Evolutionary conservation across 768 basidiomycete genomes (phyloP), one percentile per base, ranked within the genome.

Genomic region (Tephrocybe rancida): DNA sequence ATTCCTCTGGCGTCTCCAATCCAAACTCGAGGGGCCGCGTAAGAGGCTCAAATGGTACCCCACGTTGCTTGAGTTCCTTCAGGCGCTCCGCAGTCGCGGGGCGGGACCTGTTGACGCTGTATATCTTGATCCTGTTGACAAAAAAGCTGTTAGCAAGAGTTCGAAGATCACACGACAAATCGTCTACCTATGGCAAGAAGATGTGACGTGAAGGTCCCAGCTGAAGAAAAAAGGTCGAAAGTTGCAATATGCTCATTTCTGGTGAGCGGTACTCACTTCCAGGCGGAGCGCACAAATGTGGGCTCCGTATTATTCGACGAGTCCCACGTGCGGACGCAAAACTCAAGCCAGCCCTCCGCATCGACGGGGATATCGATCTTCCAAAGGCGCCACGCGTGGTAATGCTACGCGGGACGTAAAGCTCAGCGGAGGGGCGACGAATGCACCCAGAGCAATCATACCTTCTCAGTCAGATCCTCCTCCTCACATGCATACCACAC

Each of bases 291-390:
- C 14, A 82, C 76, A 52, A 74, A 78, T 11, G 81, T 81, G 16
- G 81, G 81, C 62, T 82, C 76, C 2, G 80, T 82, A 58, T 83
- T 82, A 65, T 78, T 78, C 7, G 79, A 78, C n/a, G 78, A 79
- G 57, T 82, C 81, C 81, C 81, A 83, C 0, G 77, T 76, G 44
- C 81, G 76, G 19, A 78, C 79, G 51, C 77, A 78, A 67, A 82
- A 77, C 57, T 82, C 80, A 32, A 81, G 71, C 79, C 81, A 82
- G 5, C 81, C 81, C 57, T 83, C 79, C 3, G 80, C 80, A 37
- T 79, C 77, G 34, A 81, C 76, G 5, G 80, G 80, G 0, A 83
- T 49, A 11, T 76, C 71, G 38, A 80, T 75, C 55, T 71, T 75
- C 81, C 81, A 82, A 14, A 82, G 69, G 41, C 82, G 64, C 79